A percentile compares a stretch with the other conserved stretches of the same genome.
phyloP scores from a whole-genome alignment of 2,329 filamentous ascomycete genomes.

The Fusarium sp. region DNA sequence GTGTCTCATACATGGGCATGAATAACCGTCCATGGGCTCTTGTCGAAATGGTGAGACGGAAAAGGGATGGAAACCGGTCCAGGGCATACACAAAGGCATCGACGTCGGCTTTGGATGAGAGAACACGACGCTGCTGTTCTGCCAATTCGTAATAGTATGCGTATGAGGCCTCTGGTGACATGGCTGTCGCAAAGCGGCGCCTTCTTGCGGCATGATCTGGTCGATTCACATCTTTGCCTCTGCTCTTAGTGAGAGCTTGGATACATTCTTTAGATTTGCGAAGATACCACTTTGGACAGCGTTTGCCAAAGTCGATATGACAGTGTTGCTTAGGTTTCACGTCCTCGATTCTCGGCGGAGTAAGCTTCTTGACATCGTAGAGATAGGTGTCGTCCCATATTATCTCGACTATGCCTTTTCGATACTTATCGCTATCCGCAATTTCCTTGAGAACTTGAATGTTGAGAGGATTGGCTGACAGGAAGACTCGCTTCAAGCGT shows the following conservation, averaged over 20 bases:
- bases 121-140: slow-evolving; percentile 46
- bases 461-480: slow-evolving; percentile 54
- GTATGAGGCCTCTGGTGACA: slow-evolving; percentile 27
- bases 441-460: slow-evolving; percentile 51
- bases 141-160: slow-evolving; percentile 48
- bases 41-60: slow-evolving; percentile 53
- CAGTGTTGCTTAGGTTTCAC: no score
- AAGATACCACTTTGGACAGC: not conserved
- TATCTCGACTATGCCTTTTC: slow-evolving; percentile 49
- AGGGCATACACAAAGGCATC: slow-evolving; percentile 49
- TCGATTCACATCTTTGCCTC: not conserved
- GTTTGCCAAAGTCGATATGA: not conserved
- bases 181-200: not conserved
- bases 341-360: not conserved
- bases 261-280: not conserved
- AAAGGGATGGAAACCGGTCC: slow-evolving; percentile 49
- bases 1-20: slow-evolving; percentile 53
- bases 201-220: not conserved
- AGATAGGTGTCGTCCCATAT: slow-evolving; percentile 52
- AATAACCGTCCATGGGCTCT: slow-evolving; percentile 52
- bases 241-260: not conserved
- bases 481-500: slow-evolving; percentile 47
- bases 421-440: slow-evolving; percentile 50
- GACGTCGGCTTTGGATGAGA: slow-evolving; percentile 44
- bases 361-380: not conserved